Conservation (phyloP, 768 basidiomycete species). For the Suillus bovinus region DNA sequence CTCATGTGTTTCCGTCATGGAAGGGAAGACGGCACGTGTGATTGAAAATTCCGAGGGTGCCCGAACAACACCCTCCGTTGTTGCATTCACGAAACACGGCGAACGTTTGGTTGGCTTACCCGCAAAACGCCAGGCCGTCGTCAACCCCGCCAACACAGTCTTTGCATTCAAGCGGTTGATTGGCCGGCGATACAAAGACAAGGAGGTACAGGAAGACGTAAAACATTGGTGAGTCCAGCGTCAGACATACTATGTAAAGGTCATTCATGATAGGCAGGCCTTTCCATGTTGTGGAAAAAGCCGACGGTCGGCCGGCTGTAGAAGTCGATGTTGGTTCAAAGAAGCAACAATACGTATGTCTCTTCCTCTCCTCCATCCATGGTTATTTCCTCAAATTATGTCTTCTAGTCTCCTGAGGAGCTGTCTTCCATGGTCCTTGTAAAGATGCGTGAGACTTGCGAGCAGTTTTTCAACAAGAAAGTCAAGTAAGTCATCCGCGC, state of each 20-base stretch:
- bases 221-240: slow-evolving; percentile 65
- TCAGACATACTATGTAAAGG: not conserved
- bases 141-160: slow-evolving; percentile 92
- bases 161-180: slow-evolving; percentile 94
- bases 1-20: slow-evolving; percentile 93
- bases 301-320: slow-evolving; percentile 77
- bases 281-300: slow-evolving; percentile 71
- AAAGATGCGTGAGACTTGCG: slow-evolving; percentile 97
- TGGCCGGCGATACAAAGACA: slow-evolving; percentile 90
- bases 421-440: slow-evolving; percentile 83
- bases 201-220: slow-evolving; percentile 91
- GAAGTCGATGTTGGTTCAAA: slow-evolving; percentile 87
- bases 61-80: slow-evolving; percentile 96
- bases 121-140: slow-evolving; percentile 95
- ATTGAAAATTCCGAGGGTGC: slow-evolving; percentile 98
- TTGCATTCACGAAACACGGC: slow-evolving; percentile 98
- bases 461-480: slow-evolving; percentile 89
- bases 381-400: not conserved
- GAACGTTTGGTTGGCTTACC: slow-evolving; percentile 96
- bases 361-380: slow-evolving; percentile 4
- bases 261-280: slow-evolving; percentile 52
- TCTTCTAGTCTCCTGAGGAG: slow-evolving; percentile 74
- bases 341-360: slow-evolving; percentile 72
- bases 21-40: slow-evolving; percentile 91
- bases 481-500: slow-evolving; percentile 70